Evolutionary conservation across 176 grass and related monocot genomes (phyloP).

Genomic region (Urochloa ruziziensis): DNA sequence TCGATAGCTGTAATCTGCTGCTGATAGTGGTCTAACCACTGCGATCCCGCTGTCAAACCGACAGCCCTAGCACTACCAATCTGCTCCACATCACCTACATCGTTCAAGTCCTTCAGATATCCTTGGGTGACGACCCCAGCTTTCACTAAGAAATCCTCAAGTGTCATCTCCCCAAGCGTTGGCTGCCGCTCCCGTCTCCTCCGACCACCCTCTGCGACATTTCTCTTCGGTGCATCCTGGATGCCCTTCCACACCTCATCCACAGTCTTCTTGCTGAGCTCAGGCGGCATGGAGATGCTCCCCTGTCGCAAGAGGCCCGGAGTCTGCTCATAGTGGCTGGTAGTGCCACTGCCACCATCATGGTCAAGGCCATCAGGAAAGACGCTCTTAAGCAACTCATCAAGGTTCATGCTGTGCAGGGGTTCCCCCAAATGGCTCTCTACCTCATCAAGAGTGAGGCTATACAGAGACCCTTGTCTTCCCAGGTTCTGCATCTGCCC

Average conservation of each 20-base stretch:
- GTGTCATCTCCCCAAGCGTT: constrained; percentile 84
- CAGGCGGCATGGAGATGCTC: constrained; percentile 74
- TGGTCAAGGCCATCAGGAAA: constrained; percentile 51
- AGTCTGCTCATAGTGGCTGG: constrained; percentile 25
- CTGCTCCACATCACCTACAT: constrained; percentile 17
- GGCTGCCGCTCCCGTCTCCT: constrained; percentile 44
- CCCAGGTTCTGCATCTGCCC: constrained; percentile 56
- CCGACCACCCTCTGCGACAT: neutral
- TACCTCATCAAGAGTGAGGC: constrained; percentile 85
- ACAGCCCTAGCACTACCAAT: neutral
- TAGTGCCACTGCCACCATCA: neutral
- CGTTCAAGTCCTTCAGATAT: constrained; percentile 41
- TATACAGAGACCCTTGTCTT: constrained; percentile 83
- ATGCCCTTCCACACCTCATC: constrained; percentile 96
- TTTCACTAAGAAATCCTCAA: constrained; percentile 93
- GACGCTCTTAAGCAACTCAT: constrained; percentile 80
- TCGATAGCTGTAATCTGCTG: constrained; percentile 37
- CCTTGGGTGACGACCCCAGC: constrained; percentile 72
- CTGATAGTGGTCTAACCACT: constrained; percentile 53
- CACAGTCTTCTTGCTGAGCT: constrained; percentile 87
- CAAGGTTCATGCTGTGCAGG: constrained; percentile 91
- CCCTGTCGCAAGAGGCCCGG: constrained; percentile 60
- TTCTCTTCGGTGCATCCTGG: constrained; percentile 41
- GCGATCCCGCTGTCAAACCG: constrained; percentile 10
- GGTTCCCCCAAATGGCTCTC: constrained; percentile 80